These are phyloP conservation scores for Lactarius hatsudake DNA, from an alignment of 768 basidiomycete species.

Conservation along the genomic window DNA sequence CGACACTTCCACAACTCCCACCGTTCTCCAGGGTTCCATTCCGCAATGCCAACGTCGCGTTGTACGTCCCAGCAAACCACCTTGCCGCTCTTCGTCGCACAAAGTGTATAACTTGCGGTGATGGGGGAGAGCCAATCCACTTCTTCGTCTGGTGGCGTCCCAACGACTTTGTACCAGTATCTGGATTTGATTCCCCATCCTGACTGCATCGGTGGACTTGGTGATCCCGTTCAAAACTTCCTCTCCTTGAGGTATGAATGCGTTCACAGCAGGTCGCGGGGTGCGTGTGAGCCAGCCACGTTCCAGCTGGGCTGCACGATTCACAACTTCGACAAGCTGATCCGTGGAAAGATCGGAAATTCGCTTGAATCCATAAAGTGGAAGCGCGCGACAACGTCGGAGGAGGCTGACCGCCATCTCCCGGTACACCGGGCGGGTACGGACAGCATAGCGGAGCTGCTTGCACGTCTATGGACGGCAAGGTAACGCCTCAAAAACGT, in stretches of 20 bases:
- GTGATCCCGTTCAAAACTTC: background rate
- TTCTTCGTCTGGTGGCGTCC: slow-evolving; percentile 62
- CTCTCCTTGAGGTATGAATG: slow-evolving; percentile 27
- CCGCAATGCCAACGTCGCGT: slow-evolving; percentile 55
- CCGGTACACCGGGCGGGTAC: slow-evolving; percentile 66
- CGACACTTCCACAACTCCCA: slow-evolving; percentile 81
- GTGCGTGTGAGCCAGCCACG: slow-evolving; percentile 57
- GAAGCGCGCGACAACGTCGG: slow-evolving; percentile 63
- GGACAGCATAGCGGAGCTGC: slow-evolving; percentile 56
- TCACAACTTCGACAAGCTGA: slow-evolving; percentile 59
- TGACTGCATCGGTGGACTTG: slow-evolving; percentile 1
- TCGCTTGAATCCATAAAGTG: slow-evolving; percentile 66
- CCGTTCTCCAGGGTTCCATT: slow-evolving; percentile 59
- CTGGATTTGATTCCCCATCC: slow-evolving; percentile 33
- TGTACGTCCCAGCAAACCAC: slow-evolving; percentile 78
- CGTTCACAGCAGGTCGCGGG: slow-evolving; percentile 47
- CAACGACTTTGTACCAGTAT: slow-evolving; percentile 68
- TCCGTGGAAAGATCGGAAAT: slow-evolving; percentile 62
- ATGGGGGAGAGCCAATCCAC: slow-evolving; percentile 79
- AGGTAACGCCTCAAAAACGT: background rate
- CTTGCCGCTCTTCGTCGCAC: slow-evolving; percentile 71
- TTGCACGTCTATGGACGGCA: slow-evolving; percentile 51
- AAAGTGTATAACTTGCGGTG: slow-evolving; percentile 72
- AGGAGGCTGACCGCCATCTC: slow-evolving; percentile 61
- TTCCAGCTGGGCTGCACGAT: slow-evolving; percentile 61